Percentiles rank a stretch among this genome's conserved stretches.
Evolutionary conservation across 495 filamentous ascomycete species (phyloP).

Genomic region (Patellaria atrata): DNA sequence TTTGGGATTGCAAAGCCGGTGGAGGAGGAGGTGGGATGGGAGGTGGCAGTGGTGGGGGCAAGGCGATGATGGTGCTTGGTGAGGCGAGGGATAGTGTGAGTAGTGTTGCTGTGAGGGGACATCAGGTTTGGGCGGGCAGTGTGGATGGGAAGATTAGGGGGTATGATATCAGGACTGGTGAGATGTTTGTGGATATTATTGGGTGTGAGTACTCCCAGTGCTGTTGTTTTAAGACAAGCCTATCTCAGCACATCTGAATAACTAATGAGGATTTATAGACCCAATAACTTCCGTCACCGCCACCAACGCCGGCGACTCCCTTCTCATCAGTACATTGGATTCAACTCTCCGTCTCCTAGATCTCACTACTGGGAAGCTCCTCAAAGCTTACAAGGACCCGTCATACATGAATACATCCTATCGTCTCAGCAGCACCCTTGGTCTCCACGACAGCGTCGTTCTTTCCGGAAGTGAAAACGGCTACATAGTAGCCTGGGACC

Average conservation of each 20-base stretch:
- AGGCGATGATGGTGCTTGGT: slow-evolving; percentile 60
- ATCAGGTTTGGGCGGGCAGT: slow-evolving; percentile 55
- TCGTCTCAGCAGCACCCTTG: slow-evolving; percentile 24
- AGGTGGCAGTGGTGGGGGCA: slow-evolving; percentile 42
- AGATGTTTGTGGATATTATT: slow-evolving; percentile 56
- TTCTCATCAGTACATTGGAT: slow-evolving; percentile 67
- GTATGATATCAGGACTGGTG: slow-evolving; percentile 82
- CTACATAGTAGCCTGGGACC: slow-evolving; percentile 75
- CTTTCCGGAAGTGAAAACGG: slow-evolving; percentile 74
- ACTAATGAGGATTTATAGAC: slow-evolving; percentile 31
- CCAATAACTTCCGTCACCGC: slow-evolving; percentile 52
- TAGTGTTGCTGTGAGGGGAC: slow-evolving; percentile 38
- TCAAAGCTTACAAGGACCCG: slow-evolving; percentile 48
- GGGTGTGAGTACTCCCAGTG: slow-evolving; percentile 30
- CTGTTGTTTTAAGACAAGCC: background rate
- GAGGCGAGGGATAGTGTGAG: slow-evolving; percentile 71
- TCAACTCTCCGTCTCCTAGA: slow-evolving; percentile 70
- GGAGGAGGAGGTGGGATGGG: slow-evolving; percentile 59
- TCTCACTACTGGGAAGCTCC: slow-evolving; percentile 51
- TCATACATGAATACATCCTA: slow-evolving; percentile 24
- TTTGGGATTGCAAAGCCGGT: slow-evolving; percentile 66
- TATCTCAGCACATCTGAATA: background rate
- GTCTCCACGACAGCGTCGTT: slow-evolving; percentile 53
- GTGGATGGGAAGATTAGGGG: slow-evolving; percentile 73
- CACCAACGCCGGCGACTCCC: slow-evolving; percentile 54